A percentile compares a stretch with the other conserved stretches of the same genome.
phyloP scores from a whole-genome alignment of 441 rosid genomes.

The Adansonia rubrostipa region DNA sequence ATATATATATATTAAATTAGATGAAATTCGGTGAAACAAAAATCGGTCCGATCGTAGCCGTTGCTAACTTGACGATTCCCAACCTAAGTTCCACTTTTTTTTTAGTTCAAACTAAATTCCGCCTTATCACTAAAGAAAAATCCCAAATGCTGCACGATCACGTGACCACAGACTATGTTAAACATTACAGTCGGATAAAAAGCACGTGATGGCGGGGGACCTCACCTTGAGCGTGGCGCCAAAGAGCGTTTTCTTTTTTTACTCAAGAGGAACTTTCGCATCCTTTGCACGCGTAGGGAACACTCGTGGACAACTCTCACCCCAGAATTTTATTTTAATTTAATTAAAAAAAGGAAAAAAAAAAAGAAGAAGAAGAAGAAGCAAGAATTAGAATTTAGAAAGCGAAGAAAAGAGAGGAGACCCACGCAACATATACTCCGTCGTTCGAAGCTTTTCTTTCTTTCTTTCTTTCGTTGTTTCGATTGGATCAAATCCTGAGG shows the following conservation, averaged over 20 bases:
- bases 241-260: background rate
- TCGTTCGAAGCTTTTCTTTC: slow-evolving; percentile 18
- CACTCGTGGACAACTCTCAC: slow-evolving; percentile 27
- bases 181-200: background rate
- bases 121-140: background rate
- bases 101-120: too few relatives aligned
- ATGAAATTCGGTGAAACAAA: too few relatives aligned
- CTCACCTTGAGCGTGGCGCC: slow-evolving; percentile 1
- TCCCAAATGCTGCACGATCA: background rate
- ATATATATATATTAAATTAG: too few relatives aligned
- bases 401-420: background rate
- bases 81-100: background rate
- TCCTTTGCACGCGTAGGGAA: slow-evolving; percentile 13
- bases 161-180: background rate
- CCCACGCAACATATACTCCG: slow-evolving; percentile 26
- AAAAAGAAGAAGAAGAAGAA: background rate
- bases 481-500: slow-evolving; percentile 24
- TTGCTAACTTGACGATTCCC: too few relatives aligned
- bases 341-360: background rate
- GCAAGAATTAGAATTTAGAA: background rate
- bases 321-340: background rate
- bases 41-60: too few relatives aligned
- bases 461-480: background rate
- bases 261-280: slow-evolving; percentile 9
- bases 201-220: slow-evolving; percentile 21